A percentile compares a stretch with the other conserved stretches of the same genome.
Conservation (phyloP, 306 rosid genomes). For the Prunus dulcis region DNA sequence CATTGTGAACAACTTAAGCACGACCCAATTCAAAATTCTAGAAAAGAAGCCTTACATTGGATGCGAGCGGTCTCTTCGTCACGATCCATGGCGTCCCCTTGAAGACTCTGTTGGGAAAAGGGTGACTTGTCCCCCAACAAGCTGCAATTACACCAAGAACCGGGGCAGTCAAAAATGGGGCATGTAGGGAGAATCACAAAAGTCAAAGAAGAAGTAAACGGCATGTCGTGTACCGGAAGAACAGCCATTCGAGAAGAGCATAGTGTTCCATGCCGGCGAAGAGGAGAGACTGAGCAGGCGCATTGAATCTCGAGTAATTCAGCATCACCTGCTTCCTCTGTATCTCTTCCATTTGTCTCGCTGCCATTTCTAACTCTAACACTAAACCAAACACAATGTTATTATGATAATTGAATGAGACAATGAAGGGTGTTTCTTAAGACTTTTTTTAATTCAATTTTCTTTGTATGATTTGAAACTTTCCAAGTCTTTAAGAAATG, state of each 20-base stretch:
- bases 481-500: no score
- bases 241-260: constrained; percentile 95
- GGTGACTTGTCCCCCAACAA: constrained; percentile 88
- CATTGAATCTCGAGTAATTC: constrained; percentile 82
- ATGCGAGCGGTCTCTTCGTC: constrained; percentile 92
- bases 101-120: constrained; percentile 75
- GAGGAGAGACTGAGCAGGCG: constrained; percentile 88
- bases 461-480: no score
- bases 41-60: constrained; percentile 46
- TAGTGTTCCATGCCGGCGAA: constrained; percentile 99
- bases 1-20: neutral
- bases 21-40: neutral
- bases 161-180: neutral
- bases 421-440: no score
- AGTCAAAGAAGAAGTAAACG: neutral
- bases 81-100: constrained; percentile 73
- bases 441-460: no score
- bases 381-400: neutral
- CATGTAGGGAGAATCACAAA: neutral
- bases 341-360: constrained; percentile 94
- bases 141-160: constrained; percentile 27
- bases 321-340: constrained; percentile 67
- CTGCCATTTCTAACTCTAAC: constrained; percentile 51
- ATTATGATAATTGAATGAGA: no score
- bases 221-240: constrained; percentile 57